Evolutionary conservation across 352 stramenopile genomes (phyloP).

Genomic region (Ophiocytium majus): DNA sequence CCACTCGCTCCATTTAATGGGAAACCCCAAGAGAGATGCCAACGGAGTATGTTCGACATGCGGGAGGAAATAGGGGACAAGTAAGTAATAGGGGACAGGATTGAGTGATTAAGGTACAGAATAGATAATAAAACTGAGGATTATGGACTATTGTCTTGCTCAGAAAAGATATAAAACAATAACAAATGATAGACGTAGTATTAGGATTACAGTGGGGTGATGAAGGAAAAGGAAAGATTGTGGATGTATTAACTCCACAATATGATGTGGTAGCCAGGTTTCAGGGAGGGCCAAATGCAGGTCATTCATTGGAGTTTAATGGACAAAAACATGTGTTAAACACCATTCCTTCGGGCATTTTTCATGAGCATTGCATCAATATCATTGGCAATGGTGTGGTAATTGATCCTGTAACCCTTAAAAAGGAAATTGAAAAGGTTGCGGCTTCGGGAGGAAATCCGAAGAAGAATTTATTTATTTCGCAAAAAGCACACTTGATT

Average conservation of each 20-base stretch:
- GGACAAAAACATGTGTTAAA: not conserved
- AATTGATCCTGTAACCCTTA: not conserved
- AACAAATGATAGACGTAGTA: no score
- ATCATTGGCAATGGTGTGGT: not conserved
- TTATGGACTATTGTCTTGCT: no score
- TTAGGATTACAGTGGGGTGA: constrained; percentile 13
- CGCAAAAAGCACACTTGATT: not conserved
- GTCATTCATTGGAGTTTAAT: not conserved
- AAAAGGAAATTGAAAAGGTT: not conserved
- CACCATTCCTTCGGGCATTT: not conserved
- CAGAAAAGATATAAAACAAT: no score
- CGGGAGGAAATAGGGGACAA: no score
- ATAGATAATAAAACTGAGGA: no score
- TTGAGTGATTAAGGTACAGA: no score
- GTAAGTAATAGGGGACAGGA: no score
- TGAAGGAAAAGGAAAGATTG: constrained; percentile 12
- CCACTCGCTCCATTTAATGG: not conserved
- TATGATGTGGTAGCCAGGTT: not conserved
- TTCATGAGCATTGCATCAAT: not conserved
- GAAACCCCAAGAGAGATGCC: not conserved
- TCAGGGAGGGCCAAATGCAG: not conserved
- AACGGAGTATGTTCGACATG: no score
- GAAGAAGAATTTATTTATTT: not conserved
- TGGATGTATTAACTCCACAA: not conserved
- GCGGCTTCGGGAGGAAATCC: no score